Conservation (phyloP, 139 green algal genomes). For the Desmodesmus armatus region DNA sequence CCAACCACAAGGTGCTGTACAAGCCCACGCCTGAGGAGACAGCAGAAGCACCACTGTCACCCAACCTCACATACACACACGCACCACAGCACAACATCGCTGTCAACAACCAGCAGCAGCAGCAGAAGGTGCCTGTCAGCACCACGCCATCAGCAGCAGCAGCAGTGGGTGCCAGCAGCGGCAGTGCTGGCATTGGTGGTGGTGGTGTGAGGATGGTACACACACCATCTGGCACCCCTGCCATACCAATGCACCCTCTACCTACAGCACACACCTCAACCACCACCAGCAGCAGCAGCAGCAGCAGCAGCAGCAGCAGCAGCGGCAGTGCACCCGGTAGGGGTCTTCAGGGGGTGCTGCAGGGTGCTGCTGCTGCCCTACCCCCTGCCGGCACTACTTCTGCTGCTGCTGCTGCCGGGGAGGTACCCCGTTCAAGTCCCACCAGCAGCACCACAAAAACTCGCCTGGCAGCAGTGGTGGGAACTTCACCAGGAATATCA, state of each 20-base stretch:
- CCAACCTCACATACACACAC: too few species aligned
- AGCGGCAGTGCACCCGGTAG: background rate
- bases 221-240: slow-evolving; percentile 10
- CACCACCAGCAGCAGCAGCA: background rate
- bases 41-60: background rate
- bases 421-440: background rate
- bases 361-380: background rate
- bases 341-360: slow-evolving; percentile 9
- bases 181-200: background rate
- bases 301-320: background rate
- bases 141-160: background rate
- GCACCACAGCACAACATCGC: too few species aligned
- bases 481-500: background rate
- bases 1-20: background rate
- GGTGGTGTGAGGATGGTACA: background rate
- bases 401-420: too few species aligned
- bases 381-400: too few species aligned
- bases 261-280: background rate
- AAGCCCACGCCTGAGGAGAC: background rate
- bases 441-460: background rate
- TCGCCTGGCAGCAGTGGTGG: background rate
- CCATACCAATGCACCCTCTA: slow-evolving; percentile 12
- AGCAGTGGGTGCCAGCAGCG: slow-evolving; percentile 1
- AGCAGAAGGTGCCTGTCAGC: background rate
- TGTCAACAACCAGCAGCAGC: background rate